Conservation (phyloP, 2,329 filamentous ascomycete genomes). For the Echinosphaeria canescens region DNA sequence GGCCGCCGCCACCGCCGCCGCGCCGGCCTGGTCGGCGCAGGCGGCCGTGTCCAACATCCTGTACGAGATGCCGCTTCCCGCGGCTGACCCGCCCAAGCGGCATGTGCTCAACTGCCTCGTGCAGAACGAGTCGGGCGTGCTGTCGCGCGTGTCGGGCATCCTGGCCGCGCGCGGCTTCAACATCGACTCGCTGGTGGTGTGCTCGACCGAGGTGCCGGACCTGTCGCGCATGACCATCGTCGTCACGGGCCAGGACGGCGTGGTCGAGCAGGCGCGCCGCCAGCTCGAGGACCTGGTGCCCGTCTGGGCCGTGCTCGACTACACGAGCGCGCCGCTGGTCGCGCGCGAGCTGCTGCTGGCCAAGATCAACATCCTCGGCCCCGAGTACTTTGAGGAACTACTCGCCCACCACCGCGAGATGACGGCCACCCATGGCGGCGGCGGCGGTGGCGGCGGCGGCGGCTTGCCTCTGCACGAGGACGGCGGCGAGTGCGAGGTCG, state of each 20-base stretch:
- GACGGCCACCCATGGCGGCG: slow-evolving; percentile 21
- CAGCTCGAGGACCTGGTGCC: slow-evolving; percentile 94
- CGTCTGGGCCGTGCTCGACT: slow-evolving; percentile 96
- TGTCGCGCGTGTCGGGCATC: slow-evolving; percentile 92
- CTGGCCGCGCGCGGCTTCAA: slow-evolving; percentile 94
- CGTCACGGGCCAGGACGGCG: slow-evolving; percentile 83
- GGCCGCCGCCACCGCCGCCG: slow-evolving; percentile 49
- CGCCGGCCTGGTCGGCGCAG: slow-evolving; percentile 70
- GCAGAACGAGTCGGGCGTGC: slow-evolving; percentile 94
- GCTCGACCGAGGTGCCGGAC: slow-evolving; percentile 92
- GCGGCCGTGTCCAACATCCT: slow-evolving; percentile 95
- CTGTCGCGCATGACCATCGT: slow-evolving; percentile 98
- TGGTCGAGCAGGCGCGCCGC: slow-evolving; percentile 87
- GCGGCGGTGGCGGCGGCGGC: too few species aligned
- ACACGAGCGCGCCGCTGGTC: slow-evolving; percentile 78
- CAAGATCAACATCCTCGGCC: slow-evolving; percentile 90
- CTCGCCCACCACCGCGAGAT: slow-evolving; percentile 93
- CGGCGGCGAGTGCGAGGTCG: slow-evolving; percentile 22
- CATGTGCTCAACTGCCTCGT: slow-evolving; percentile 97
- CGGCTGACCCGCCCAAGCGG: slow-evolving; percentile 66
- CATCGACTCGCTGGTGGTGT: slow-evolving; percentile 95
- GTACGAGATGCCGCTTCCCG: slow-evolving; percentile 87
- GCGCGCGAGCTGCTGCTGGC: slow-evolving; percentile 90
- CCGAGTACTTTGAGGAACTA: slow-evolving; percentile 96
- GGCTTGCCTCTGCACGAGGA: too few species aligned